Conservation (phyloP, 441 rosid genomes). For the Breynia disticha region DNA sequence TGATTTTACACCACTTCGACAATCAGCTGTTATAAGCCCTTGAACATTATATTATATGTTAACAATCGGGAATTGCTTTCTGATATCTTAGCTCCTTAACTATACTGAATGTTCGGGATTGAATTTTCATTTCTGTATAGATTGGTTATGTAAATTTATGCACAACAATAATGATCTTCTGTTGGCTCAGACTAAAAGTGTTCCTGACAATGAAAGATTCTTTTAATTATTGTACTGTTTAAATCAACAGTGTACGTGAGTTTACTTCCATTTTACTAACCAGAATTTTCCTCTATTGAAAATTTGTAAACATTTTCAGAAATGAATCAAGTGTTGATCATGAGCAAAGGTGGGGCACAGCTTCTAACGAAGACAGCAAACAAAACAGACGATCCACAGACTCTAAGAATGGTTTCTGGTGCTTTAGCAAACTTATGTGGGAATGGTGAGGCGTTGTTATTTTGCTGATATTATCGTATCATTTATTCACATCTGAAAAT, state of each 20-base stretch:
- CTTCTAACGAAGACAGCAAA: conserved; percentile 63
- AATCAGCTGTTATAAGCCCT: background rate
- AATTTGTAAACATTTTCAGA: conserved; percentile 25
- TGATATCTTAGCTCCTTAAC: background rate
- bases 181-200: background rate
- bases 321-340: conserved; percentile 70
- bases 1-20: background rate
- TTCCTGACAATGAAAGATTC: background rate
- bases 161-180: background rate
- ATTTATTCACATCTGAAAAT: background rate
- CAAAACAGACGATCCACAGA: conserved; percentile 72
- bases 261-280: background rate
- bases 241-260: background rate
- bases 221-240: conserved; percentile 4
- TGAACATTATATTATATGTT: background rate
- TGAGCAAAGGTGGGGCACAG: conserved; percentile 82
- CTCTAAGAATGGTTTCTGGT: conserved; percentile 92
- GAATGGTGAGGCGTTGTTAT: conserved; percentile 48
- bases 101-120: background rate
- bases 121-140: no score
- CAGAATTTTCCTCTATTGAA: background rate
- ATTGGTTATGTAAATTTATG: background rate
- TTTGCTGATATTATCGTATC: background rate
- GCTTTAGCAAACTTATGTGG: conserved; percentile 88
- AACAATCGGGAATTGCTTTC: background rate